Evolutionary conservation across 73 alveolate species (phyloP), one percentile per base, ranked within the genome.

Genomic region (Tetrahymena borealis): DNA sequence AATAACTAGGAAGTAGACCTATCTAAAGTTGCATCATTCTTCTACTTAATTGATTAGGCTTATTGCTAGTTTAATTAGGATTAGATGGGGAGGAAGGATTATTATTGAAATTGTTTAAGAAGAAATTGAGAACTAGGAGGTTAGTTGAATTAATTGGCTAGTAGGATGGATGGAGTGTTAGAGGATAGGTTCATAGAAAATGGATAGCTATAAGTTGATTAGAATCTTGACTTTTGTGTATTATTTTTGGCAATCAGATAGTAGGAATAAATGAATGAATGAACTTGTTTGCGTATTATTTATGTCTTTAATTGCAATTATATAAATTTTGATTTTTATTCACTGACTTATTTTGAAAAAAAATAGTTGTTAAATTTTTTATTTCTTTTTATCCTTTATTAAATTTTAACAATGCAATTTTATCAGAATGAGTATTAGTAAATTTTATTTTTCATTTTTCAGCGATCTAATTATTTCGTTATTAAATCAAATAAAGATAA

Each of bases 331-430:
- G 36, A 60, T 24, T 60, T 24, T 24, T 60, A 60, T 60, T 60
- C 85, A 60, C 85, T 60, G 85, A 60, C 85, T 60, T 60, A 60
- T 60, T 60, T 60, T 60, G 85, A 60, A 60, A 60, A 60, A 60
- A 60, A 60, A 35, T 60, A 60, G 85, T 60, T 60, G 85, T 60
- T 60, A 60, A 60, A n/a, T n/a, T 60, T 60, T 60, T 60, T 60
- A 60, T 60, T 60, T 60, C 85, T 15, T 60, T n/a, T 12, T n/a
- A 60, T 60, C 28, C 11, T 60, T 12, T 1, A 5, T 15, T 60
- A 32, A 24, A 60, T 35, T 60, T 60, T 60, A 24, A 60, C 35
- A 18, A 60, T 24, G 37, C 85, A 60, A 60, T 24, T 12, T 9
- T 39, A 39, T 60, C n/a, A n/a, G n/a, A n/a, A n/a, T n/a, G n/a